Base-by-base conservation (phyloP, 192 early-diverging fungal genomes). In the Borealophlyctis nickersoniae region DNA sequence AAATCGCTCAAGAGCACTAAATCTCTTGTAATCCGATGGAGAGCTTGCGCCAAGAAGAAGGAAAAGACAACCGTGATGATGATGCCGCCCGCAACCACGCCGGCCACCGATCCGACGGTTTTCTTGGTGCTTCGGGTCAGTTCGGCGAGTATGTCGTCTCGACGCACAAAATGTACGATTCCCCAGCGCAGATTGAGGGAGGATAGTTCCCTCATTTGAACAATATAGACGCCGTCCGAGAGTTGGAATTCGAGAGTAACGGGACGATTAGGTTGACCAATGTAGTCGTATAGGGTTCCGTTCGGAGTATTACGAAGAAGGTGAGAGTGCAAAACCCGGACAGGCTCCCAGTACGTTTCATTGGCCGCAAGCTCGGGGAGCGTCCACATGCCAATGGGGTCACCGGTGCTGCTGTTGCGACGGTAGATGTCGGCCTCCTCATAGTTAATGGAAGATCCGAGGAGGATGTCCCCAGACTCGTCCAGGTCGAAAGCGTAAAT, bases 21-120 rank as follows among this genome's bases (percentile, higher is more conserved):
- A 51, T 62, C 60, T 19, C 30, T 27, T 0, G 60, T 62, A 1
- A 62, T 62, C 0, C 48, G 14, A 29, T 35, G 51, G 9, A 62
- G 48, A n/a, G 60, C 36, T 13, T 35, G 19, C 16, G 60, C 60
- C 16, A 62, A 29, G 1, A 62, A 13, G 14, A 62, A n/a, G n/a
- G 60, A 49, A 51, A 62, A 62, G 23, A 29, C 60, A 50, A 50
- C 48, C 19, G 39, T 23, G 22, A 62, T 36, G 0, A 11, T 28
- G 7, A 62, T 30, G n/a, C 60, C 60, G 2, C 23, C 60, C 11
- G 34, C 60, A 31, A 62, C 48, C 9, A 62, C 60, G 11, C 30
- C 60, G 48, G 48, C 60, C 19, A 62, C 51, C 45, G 51, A 27
- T 16, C 60, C 60, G 30, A 62, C 30, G 1, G 60, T 49, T 26